These are phyloP conservation scores for Fusarium globosum DNA, from an alignment of 2,329 filamentous ascomycete species.

Conservation along the genomic window DNA sequence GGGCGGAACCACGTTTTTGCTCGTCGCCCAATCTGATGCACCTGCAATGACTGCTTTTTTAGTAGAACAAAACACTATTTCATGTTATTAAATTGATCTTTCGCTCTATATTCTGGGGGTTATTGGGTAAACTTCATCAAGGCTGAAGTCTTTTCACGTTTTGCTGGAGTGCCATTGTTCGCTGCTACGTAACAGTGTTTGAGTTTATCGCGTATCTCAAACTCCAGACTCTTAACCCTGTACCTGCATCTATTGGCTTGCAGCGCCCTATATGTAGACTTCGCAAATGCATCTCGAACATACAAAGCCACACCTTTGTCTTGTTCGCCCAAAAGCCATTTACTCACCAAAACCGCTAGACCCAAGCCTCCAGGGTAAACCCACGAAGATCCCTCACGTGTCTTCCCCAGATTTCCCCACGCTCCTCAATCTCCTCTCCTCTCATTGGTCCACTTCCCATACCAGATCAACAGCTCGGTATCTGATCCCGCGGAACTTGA, in stretches of 20 bases:
- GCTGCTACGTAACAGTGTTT: rapidly evolving
- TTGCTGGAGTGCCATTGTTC: too few relatives aligned
- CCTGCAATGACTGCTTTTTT: rapidly evolving
- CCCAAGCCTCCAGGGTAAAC: not conserved
- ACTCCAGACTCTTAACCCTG: rapidly evolving
- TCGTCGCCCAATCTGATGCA: rapidly evolving
- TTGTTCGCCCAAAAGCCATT: rapidly evolving
- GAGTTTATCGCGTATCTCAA: not conserved
- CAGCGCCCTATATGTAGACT: too few relatives aligned
- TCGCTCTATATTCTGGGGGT: rapidly evolving
- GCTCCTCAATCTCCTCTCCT: not conserved
- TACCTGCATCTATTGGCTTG: not conserved
- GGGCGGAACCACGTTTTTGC: not conserved
- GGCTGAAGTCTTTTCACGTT: too few relatives aligned
- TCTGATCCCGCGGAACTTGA: conserved; percentile 14
- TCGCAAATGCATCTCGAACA: not conserved
- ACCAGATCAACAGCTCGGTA: conserved; percentile 3
- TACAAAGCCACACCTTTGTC: rapidly evolving
- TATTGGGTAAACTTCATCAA: too few relatives aligned
- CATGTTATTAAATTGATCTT: rapidly evolving
- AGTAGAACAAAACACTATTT: rapidly evolving
- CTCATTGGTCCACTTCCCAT: not conserved
- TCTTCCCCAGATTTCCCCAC: conserved; percentile 20
- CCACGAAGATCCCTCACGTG: not conserved
- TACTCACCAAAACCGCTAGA: rapidly evolving